Evolutionary conservation across 2,329 filamentous ascomycete genomes (phyloP).

Genomic region (Calonectria naviculata): DNA sequence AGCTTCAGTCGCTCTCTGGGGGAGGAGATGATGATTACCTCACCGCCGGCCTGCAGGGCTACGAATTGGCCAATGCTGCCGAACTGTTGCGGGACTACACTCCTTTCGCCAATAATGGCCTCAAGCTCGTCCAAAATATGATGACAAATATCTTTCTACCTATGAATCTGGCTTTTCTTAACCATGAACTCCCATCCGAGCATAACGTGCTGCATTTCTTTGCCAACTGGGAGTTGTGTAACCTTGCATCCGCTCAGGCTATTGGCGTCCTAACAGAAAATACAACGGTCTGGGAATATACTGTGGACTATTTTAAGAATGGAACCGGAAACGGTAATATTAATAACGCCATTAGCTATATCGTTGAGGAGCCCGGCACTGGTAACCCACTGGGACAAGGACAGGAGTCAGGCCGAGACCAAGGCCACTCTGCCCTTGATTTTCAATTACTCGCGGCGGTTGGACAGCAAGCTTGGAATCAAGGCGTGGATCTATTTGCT

Average conservation of each 20-base stretch:
- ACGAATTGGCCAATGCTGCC: constrained; percentile 58
- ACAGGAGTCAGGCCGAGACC: constrained; percentile 30
- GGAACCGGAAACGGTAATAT: constrained; percentile 19
- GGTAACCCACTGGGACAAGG: constrained; percentile 20
- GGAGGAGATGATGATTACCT: constrained; percentile 52
- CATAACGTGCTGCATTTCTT: constrained; percentile 23
- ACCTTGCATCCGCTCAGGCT: constrained; percentile 24
- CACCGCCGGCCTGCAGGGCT: constrained; percentile 56
- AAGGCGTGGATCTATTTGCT: constrained; percentile 25
- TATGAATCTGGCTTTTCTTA: constrained; percentile 19
- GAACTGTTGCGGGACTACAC: constrained; percentile 52
- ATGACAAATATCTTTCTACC: constrained; percentile 11
- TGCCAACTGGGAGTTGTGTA: constrained; percentile 29
- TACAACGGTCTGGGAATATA: constrained; percentile 10
- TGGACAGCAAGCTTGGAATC: constrained; percentile 28
- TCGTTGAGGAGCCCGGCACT: constrained; percentile 15
- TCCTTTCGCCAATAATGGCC: constrained; percentile 40
- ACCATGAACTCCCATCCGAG: constrained; percentile 14
- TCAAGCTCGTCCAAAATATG: constrained; percentile 6
- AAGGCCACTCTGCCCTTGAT: constrained; percentile 23
- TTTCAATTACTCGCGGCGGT: constrained; percentile 15
- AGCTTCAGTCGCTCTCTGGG: constrained; percentile 42
- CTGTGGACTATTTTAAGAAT: constrained; percentile 26
- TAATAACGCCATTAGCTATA: constrained; percentile 15
- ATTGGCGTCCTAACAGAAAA: constrained; percentile 25